These are phyloP conservation scores for Plectranthus barbatus DNA, from an alignment of 257 asterid genomes.

Conservation along the genomic window DNA sequence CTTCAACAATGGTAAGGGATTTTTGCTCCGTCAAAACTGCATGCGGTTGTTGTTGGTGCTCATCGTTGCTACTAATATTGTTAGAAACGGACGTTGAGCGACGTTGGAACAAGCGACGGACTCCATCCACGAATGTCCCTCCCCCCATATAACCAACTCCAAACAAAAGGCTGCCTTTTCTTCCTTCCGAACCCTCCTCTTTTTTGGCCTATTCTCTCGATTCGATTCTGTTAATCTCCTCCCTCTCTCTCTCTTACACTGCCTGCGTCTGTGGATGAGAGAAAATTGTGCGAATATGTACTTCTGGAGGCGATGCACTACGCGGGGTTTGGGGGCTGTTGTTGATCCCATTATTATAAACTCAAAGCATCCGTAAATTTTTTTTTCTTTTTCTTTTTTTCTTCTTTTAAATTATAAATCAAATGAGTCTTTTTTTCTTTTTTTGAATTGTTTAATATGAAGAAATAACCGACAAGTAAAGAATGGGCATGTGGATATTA, in stretches of 20 bases:
- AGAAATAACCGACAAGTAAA: not conserved
- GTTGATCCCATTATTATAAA: slow-evolving; percentile 2
- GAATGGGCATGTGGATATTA: not conserved
- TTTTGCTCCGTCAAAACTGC: slow-evolving; percentile 8
- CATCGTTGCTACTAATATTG: slow-evolving; percentile 24
- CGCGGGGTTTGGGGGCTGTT: not conserved
- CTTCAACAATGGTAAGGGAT: slow-evolving; percentile 31
- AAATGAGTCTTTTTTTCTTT: not conserved
- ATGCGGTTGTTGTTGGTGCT: slow-evolving; percentile 16
- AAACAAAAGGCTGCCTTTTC: slow-evolving; percentile 1
- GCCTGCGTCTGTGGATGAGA: slow-evolving; percentile 17
- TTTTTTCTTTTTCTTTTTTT: too few species aligned
- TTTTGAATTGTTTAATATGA: not conserved
- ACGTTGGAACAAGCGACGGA: slow-evolving; percentile 78
- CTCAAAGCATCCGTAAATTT: too few species aligned
- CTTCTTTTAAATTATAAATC: not conserved
- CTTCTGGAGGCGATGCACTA: slow-evolving; percentile 11
- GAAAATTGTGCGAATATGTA: slow-evolving; percentile 4
- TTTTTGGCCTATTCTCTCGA: slow-evolving; percentile 23
- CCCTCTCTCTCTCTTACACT: slow-evolving; percentile 14
- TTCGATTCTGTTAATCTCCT: slow-evolving; percentile 32
- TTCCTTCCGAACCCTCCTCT: not conserved
- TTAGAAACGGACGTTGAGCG: slow-evolving; percentile 26
- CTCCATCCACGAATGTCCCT: slow-evolving; percentile 82
- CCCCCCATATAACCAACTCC: slow-evolving; percentile 69